Conservation (phyloP, 202 grass and related monocot genomes). For the Hordeum pubiflorum region DNA sequence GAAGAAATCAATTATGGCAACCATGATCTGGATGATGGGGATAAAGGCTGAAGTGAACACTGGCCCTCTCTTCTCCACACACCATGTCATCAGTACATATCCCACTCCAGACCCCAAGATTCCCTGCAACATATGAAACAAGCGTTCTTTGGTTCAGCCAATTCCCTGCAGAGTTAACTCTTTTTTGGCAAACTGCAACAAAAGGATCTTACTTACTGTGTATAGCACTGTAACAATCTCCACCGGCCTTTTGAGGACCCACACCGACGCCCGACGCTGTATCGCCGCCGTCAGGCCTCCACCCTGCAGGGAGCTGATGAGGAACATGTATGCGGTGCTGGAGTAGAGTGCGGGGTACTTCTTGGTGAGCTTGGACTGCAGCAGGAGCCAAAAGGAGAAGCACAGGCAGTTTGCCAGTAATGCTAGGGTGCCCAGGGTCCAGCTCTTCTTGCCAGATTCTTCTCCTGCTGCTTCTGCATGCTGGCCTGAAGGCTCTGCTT, state of each 20-base stretch:
- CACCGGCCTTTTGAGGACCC: slow-evolving; percentile 37
- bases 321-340: slow-evolving; percentile 52
- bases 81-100: slow-evolving; percentile 82
- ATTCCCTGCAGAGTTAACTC: neutral
- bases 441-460: slow-evolving; percentile 35
- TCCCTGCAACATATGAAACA: slow-evolving; percentile 38
- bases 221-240: slow-evolving; percentile 46
- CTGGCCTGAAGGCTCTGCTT: slow-evolving; percentile 23
- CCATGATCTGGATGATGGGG: slow-evolving; percentile 70
- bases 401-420: slow-evolving; percentile 47
- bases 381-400: slow-evolving; percentile 66
- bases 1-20: slow-evolving; percentile 60
- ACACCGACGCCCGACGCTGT: slow-evolving; percentile 35
- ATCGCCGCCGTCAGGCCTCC: slow-evolving; percentile 27
- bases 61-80: slow-evolving; percentile 74
- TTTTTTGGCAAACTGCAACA: neutral
- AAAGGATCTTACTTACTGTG: slow-evolving; percentile 52
- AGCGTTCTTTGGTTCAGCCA: neutral
- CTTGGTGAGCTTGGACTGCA: slow-evolving; percentile 57
- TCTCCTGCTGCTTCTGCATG: neutral
- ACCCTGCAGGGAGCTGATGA: slow-evolving; percentile 47
- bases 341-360: slow-evolving; percentile 63
- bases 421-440: slow-evolving; percentile 50
- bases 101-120: slow-evolving; percentile 64
- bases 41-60: slow-evolving; percentile 78